Evolutionary conservation across 257 asterid genomes (phyloP).

Genomic region (Osmanthus fragrans): DNA sequence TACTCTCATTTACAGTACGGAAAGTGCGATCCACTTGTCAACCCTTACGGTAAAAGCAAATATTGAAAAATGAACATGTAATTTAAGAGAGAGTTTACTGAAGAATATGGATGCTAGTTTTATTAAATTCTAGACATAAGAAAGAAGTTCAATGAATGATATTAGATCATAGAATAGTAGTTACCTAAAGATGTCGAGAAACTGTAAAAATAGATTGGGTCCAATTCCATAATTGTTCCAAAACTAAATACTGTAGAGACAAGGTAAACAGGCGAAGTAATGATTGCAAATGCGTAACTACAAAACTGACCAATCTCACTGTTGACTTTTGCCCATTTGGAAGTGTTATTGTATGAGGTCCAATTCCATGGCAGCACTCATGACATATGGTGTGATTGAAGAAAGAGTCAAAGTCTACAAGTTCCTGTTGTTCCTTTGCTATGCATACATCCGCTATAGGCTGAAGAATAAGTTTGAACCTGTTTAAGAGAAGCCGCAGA

Average conservation of each 20-base stretch:
- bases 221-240: background rate
- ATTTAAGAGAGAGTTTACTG: background rate
- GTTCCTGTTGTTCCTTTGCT: constrained; percentile 56
- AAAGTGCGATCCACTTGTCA: background rate
- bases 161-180: too few relatives aligned
- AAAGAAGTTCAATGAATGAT: too few relatives aligned
- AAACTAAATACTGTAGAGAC: background rate
- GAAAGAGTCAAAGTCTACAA: constrained; percentile 86
- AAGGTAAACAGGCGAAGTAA: constrained; percentile 2
- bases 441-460: constrained; percentile 85
- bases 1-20: background rate
- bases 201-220: background rate
- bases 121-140: too few relatives aligned
- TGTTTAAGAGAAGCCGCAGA: constrained; percentile 34
- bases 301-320: constrained; percentile 75
- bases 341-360: constrained; percentile 89
- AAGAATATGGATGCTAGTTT: background rate
- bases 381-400: constrained; percentile 94
- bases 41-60: background rate
- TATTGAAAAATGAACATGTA: background rate
- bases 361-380: constrained; percentile 98
- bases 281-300: background rate
- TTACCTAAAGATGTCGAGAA: too few relatives aligned
- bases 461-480: constrained; percentile 91
- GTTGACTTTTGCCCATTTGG: constrained; percentile 81